Evolutionary conservation across 2,329 filamentous ascomycete genomes (phyloP), one percentile per base, ranked within the genome.

Genomic region (Gnomoniopsis sp.): DNA sequence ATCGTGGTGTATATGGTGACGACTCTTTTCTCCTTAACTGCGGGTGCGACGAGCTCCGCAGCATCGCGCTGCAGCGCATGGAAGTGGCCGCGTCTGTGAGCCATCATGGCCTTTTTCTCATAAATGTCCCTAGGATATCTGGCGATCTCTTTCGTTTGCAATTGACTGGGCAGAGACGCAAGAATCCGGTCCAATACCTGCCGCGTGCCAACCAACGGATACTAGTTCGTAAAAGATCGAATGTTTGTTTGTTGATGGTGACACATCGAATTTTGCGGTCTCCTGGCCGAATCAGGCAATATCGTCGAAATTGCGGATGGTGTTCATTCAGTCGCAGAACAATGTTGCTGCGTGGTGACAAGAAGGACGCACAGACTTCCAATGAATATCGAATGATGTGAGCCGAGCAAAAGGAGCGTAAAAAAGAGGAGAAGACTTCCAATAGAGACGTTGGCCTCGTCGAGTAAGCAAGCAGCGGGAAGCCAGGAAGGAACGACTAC

Each of bases 1-100:
- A 72, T 55, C 23, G 72, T 74, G 26, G 65, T 65, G 57, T 68
- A 73, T 11, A 72, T 65, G 4, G 71, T 73, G 33, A 62, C 57
- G 14, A 59, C 49, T 19, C 53, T 49, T 33, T 55, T 55, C 30
- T 59, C 56, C 23, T 53, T 43, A 6, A 56, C 23, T 12, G n/a
- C 46, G 7, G 26, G 46, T 43, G 21, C 19, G 21, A 36, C 8
- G 11, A 46, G 44, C 12, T 41, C 17, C 6, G 46, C 21, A 44
- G 46, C 49, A 21, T 33, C 7, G 23, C 26, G 57, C 54, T 33
- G 48, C 30, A 50, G 44, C 41, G 34, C 52, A n/a, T 56, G 57
- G 22, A 55, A 53, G 48, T 59, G 60, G 51, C 38, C 34, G 57
- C 52, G 53, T 54, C 49, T 59, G 22, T 53, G 38, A 59, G 57